Base-by-base conservation (phyloP, 805 yeast species). In the Candida pseudoglaebosa region DNA sequence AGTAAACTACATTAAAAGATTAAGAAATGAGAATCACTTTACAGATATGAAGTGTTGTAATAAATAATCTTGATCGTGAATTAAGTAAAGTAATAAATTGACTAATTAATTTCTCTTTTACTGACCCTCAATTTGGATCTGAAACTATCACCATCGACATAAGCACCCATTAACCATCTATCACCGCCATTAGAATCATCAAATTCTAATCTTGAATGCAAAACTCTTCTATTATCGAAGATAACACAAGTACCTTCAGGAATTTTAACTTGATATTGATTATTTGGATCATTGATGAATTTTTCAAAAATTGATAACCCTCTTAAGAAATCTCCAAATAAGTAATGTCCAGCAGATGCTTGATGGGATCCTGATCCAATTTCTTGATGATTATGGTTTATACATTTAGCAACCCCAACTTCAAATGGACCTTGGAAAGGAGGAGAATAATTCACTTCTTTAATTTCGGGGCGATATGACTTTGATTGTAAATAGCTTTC, bases 361-460 rank as follows among this genome's bases (percentile, higher is more conserved):
- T 33, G 28, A 13, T 32, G 24, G 9, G 35, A 32, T 4, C 35
- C 35, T n/a, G 35, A 32, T 5, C 35, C 35, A 32, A 32, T 21
- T 21, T 32, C 35, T 19, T 18, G 9, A 5, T 33, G 24, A 20
- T 32, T 24, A 21, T 18, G 39, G 30, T 46, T 28, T 19, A 46
- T 48, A 22, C 62, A 59, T 10, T 59, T 60, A 13, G 70, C 66
- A n/a, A 76, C 70, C 14, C 79, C 80, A 39, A 60, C 61, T 45
- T 82, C 87, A 41, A 79, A 76, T 1, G 91, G 91, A 0, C 85
- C 91, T 53, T 84, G 95, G 63, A 82, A 84, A 8, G 90, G 91
- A 2, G 95, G 93, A 0, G 91, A 79, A 56, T 84, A 84, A 53
- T 82, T 82, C 14, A 83, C 75, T 38, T 74, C 80, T 47, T 72